Conservation (phyloP, 345 rosid species). For the Eucalyptus sideroxylon region DNA sequence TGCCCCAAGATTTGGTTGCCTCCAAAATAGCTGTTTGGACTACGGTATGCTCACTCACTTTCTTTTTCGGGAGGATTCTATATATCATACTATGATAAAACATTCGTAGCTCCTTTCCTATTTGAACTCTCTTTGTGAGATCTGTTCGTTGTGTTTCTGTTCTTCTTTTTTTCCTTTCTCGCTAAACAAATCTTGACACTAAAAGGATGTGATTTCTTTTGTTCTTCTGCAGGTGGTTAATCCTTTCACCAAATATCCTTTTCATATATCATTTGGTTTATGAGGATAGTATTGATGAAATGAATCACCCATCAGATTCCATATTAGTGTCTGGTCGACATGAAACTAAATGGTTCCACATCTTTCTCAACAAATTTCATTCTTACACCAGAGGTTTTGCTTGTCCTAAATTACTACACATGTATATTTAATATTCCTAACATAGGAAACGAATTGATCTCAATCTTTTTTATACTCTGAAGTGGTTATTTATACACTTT, state of each 20-base stretch:
- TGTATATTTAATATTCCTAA: background rate
- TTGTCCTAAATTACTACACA: background rate
- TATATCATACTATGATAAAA: background rate
- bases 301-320: background rate
- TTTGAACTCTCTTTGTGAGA: background rate
- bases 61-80: background rate
- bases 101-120: background rate
- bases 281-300: background rate
- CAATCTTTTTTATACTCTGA: background rate
- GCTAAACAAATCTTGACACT: background rate
- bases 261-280: background rate
- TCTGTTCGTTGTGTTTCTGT: background rate
- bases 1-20: constrained; percentile 76
- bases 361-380: background rate
- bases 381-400: background rate
- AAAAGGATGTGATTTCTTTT: background rate
- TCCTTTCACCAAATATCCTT: constrained; percentile 81
- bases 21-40: constrained; percentile 97
- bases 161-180: background rate
- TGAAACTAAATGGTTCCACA: background rate
- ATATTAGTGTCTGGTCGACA: background rate
- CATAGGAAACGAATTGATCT: background rate
- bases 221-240: constrained; percentile 64
- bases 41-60: constrained; percentile 33
- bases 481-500: background rate